Base-by-base conservation (phyloP, 2,329 filamentous ascomycete genomes). In the Nemania serpens region DNA sequence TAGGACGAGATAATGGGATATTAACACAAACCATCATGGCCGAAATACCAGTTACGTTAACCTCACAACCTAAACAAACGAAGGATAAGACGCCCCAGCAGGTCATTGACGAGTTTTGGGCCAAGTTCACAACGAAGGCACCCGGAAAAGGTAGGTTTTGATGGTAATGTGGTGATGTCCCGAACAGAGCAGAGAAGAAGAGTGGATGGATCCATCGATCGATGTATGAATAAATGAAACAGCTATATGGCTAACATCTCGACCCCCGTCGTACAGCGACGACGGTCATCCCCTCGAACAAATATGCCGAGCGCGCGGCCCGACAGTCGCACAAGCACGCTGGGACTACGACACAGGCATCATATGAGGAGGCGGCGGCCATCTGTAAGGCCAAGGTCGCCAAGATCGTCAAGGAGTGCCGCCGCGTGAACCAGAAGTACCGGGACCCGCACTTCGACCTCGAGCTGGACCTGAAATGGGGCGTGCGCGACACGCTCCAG, bases 371-470 rank as follows among this genome's bases (percentile, higher is more conserved):
- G 68, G 91, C 91, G 0, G 85, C 82, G 2, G 82, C 82, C 20
- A 84, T 88, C 59, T 96, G 91, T 75, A 81, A 79, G 55, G 84
- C 83, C 58, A 90, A 83, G 76, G 89, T 82, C 3, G 81, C 79
- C 25, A 84, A 85, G 72, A 88, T 88, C 61, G 80, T 85, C 50
- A 79, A 80, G 59, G 85, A 88, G 70, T 96, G 91, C 73, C 82
- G 86, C 20, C 84, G 90, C 9, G 80, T 92, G 59, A 96, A 96
- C 75, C 89, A 92, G 70, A 94, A 92, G 75, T 97, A 96, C 72
- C 84, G 89, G 15, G 91, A 96, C 71, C 85, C 88, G n/a, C 87
- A 95, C 73, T 96, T 96, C 71, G 90, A 96, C 72, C 86, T 96
- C 53, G 91, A 95, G 71, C 79, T 84, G 39, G 91, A 93, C 73